These are phyloP conservation scores for Aquilaria agallochum DNA, from an alignment of 441 rosid species.

Conservation along the genomic window DNA sequence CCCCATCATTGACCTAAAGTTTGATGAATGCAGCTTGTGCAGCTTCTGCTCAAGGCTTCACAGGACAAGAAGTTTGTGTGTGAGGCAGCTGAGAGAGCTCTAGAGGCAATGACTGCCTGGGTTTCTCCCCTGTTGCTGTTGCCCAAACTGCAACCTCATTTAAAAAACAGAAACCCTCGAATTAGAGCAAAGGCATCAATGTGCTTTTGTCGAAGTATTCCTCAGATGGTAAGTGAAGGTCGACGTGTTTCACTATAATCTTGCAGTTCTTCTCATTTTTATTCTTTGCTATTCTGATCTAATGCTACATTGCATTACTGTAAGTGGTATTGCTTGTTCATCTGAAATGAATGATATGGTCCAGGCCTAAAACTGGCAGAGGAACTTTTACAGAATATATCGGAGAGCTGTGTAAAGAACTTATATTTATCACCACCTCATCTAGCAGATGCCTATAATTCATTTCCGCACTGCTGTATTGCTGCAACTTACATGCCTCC, in stretches of 20 bases:
- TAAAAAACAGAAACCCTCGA: constrained; percentile 84
- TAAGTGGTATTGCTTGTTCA: background rate
- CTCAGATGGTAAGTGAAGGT: constrained; percentile 52
- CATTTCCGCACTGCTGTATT: no score
- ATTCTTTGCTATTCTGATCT: background rate
- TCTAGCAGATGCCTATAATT: no score
- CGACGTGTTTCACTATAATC: background rate
- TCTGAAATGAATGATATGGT: no score
- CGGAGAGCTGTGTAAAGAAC: no score
- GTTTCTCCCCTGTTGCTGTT: constrained; percentile 58
- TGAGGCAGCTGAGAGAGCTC: constrained; percentile 84
- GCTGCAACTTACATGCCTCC: no score
- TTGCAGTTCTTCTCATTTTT: constrained; percentile 1
- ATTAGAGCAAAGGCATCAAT: constrained; percentile 91
- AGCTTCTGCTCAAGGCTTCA: constrained; percentile 90
- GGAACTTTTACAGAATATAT: no score
- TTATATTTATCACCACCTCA: no score
- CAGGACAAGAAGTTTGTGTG: constrained; percentile 93
- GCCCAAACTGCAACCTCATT: constrained; percentile 76
- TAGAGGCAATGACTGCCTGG: constrained; percentile 61
- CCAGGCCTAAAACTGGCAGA: no score
- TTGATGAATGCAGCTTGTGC: constrained; percentile 55
- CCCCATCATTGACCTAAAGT: background rate
- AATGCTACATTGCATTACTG: background rate
- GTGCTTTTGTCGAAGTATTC: constrained; percentile 78